A percentile compares a stretch with the other conserved stretches of the same genome.
Conservation (phyloP, 225 moss, liverwort and hornwort genomes). For the Anthoceros angustus region DNA sequence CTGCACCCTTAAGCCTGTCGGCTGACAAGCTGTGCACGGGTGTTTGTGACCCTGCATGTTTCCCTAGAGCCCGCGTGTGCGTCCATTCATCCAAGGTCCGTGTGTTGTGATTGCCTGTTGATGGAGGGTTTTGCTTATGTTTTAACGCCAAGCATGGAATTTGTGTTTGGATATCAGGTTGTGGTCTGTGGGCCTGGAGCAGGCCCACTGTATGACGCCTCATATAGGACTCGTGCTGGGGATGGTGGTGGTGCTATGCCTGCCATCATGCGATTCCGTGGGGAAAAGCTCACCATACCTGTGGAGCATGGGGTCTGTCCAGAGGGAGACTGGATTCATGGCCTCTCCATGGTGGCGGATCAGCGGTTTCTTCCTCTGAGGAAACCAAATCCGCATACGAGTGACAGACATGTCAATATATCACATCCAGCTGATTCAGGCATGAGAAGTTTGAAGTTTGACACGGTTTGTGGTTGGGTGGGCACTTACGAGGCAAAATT, state of each 20-base stretch:
- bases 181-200: conserved; percentile 14
- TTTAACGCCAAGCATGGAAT: not conserved
- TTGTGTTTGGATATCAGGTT: conserved; percentile 6
- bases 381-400: conserved; percentile 94
- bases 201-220: conserved; percentile 3
- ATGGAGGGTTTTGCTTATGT: not conserved
- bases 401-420: no score
- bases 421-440: not conserved
- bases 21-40: conserved; percentile 50
- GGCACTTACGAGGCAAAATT: conserved; percentile 1
- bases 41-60: conserved; percentile 69
- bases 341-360: conserved; percentile 70
- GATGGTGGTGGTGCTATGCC: conserved; percentile 21
- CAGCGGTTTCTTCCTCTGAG: conserved; percentile 70
- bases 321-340: conserved; percentile 64
- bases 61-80: conserved; percentile 73
- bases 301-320: conserved; percentile 39
- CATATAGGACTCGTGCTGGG: not conserved
- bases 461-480: conserved; percentile 51
- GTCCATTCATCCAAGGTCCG: conserved; percentile 47
- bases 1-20: not conserved
- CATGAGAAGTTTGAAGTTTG: not conserved
- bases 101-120: conserved; percentile 13
- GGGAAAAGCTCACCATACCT: conserved; percentile 55
- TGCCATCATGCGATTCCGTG: conserved; percentile 70